Percentiles rank a stretch among this genome's conserved stretches.
phyloP scores from a whole-genome alignment of 1,139 yeast species.

The Kodamaea suecica region DNA sequence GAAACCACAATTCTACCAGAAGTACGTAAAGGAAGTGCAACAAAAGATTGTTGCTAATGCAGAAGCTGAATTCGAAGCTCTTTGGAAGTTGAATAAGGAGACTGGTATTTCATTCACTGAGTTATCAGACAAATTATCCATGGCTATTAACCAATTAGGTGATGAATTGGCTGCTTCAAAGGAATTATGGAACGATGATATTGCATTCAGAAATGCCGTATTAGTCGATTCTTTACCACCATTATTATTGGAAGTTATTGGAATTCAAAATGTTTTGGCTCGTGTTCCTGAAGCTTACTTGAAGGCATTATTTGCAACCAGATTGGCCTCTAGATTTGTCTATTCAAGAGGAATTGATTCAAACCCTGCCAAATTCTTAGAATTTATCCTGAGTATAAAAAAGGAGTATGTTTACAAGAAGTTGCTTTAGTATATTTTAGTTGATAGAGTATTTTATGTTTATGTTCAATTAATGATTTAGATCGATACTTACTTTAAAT shows the following conservation, averaged over 20 bases:
- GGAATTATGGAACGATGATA: conserved; percentile 83
- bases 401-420: conserved; percentile 33
- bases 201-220: conserved; percentile 71
- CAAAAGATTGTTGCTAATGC: conserved; percentile 74
- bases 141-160: conserved; percentile 81
- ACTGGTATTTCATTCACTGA: conserved; percentile 74
- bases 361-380: conserved; percentile 81
- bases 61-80: conserved; percentile 74
- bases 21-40: conserved; percentile 84
- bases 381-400: conserved; percentile 53
- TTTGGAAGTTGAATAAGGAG: conserved; percentile 72
- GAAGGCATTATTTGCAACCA: conserved; percentile 87
- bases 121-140: conserved; percentile 80
- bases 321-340: conserved; percentile 84
- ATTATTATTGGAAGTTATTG: conserved; percentile 65
- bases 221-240: conserved; percentile 78
- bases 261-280: conserved; percentile 66
- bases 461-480: too few species aligned
- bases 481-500: too few species aligned
- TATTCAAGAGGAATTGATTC: conserved; percentile 82
- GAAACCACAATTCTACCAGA: conserved; percentile 72
- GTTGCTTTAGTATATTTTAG: background rate
- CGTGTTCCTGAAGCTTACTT: conserved; percentile 88
- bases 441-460: background rate
- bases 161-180: conserved; percentile 84